Evolutionary conservation across 1,139 yeast genomes (phyloP), one percentile per base, ranked within the genome.

Genomic region (Taphrina confusa): DNA sequence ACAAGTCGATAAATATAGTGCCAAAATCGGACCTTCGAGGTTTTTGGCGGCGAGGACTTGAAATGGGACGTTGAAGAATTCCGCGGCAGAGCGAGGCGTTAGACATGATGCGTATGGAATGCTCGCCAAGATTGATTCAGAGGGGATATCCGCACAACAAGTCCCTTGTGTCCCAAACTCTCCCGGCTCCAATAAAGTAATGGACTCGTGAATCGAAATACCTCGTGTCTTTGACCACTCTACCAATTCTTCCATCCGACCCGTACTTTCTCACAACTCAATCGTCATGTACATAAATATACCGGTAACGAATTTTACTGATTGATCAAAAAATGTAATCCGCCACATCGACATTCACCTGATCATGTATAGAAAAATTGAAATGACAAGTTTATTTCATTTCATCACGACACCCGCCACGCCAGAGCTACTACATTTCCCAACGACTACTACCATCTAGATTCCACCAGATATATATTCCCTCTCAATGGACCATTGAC

Each of bases 381-480:
- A n/a, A n/a, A n/a, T n/a, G n/a, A n/a, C n/a, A n/a, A n/a, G n/a
- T n/a, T n/a, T n/a, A n/a, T n/a, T n/a, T n/a, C n/a, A n/a, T n/a
- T n/a, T n/a, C n/a, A n/a, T n/a, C n/a, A n/a, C n/a, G n/a, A n/a
- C n/a, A n/a, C n/a, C n/a, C n/a, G n/a, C n/a, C n/a, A n/a, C n/a
- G n/a, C n/a, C n/a, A n/a, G n/a, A n/a, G n/a, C n/a, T n/a, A n/a
- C n/a, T n/a, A n/a, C n/a, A n/a, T n/a, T n/a, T n/a, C 12, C 22
- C 31, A 18, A 47, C 12, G 11, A 47, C 18, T 14, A 14, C 39
- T 12, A 33, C 42, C 52, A 47, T 47, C 33, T 23, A 42, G 14
- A 42, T 42, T 42, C 47, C 47, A 23, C 47, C 47, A 14, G 47
- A 42, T 22, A 42, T 42, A 14, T 22, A 42, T n/a, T 42, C 47